A percentile compares a stretch with the other conserved stretches of the same genome.
phyloP scores from a whole-genome alignment of 2,329 filamentous ascomycete species.

The Scedosporium boydii region DNA sequence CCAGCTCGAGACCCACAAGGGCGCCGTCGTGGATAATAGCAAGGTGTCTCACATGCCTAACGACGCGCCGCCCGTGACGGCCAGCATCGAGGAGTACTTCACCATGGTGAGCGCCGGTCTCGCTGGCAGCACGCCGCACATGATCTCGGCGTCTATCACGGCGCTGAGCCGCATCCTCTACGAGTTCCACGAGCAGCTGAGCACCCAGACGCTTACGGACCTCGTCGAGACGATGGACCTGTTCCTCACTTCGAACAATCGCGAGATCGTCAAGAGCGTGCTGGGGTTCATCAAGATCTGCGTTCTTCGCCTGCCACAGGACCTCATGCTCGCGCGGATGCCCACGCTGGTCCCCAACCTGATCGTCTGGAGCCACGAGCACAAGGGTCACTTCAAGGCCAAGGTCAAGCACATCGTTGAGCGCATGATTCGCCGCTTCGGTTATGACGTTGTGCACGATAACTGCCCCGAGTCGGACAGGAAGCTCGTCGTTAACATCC shows the following conservation, averaged over 20 bases:
- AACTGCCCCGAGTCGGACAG: conserved; percentile 77
- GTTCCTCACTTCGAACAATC: conserved; percentile 91
- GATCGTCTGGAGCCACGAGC: conserved; percentile 94
- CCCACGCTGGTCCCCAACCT: conserved; percentile 75
- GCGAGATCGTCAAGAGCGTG: conserved; percentile 90
- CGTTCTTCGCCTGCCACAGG: conserved; percentile 72
- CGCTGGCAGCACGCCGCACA: conserved; percentile 85
- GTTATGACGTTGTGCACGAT: conserved; percentile 68
- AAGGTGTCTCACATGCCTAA: conserved; percentile 81
- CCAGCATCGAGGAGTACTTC: conserved; percentile 89
- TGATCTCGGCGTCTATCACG: conserved; percentile 96
- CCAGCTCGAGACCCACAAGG: conserved; percentile 57
- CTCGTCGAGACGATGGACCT: conserved; percentile 92
- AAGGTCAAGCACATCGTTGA: conserved; percentile 99
- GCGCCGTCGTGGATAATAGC: conserved; percentile 70
- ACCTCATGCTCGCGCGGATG: conserved; percentile 70
- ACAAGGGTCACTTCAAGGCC: conserved; percentile 92
- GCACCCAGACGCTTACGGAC: conserved; percentile 62
- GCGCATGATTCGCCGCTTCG: conserved; percentile 85
- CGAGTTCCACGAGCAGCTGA: conserved; percentile 69
- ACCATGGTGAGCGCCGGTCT: conserved; percentile 97
- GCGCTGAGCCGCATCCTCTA: conserved; percentile 89
- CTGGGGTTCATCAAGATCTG: conserved; percentile 96
- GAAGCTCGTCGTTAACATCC: conserved; percentile 88
- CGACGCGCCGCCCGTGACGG: conserved; percentile 66